Conservation (phyloP, 1,139 yeast genomes). For the Hansenula sp. region DNA sequence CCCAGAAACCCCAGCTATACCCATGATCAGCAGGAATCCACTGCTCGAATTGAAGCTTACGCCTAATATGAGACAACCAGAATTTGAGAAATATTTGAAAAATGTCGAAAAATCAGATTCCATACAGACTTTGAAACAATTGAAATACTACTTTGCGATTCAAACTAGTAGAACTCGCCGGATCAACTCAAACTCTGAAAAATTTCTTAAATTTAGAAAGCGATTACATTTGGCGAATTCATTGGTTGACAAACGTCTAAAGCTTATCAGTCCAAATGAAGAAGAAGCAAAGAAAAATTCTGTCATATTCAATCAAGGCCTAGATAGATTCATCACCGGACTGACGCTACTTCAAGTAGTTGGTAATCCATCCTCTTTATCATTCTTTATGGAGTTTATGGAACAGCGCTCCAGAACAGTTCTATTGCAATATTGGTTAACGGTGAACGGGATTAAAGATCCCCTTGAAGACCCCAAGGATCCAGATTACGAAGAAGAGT, state of each 20-base stretch:
- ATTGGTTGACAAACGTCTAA: conserved; percentile 29
- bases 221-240: conserved; percentile 30
- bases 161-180: conserved; percentile 30
- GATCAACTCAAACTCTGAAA: conserved; percentile 17
- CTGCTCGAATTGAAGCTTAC: conserved; percentile 24
- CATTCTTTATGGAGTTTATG: conserved; percentile 56
- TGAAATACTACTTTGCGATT: conserved; percentile 38
- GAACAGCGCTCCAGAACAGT: conserved; percentile 39
- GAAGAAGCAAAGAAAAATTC: conserved; percentile 7
- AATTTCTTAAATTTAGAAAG: conserved; percentile 23
- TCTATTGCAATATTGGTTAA: conserved; percentile 59
- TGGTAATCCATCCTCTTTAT: conserved; percentile 41
- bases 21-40: conserved; percentile 7
- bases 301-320: conserved; percentile 9
- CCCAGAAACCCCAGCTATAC: conserved; percentile 2
- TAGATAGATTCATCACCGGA: conserved; percentile 24
- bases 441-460: conserved; percentile 64
- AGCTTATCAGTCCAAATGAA: conserved; percentile 3
- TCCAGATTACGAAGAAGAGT: conserved; percentile 24
- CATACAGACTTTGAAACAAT: conserved; percentile 37
- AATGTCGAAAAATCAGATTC: conserved; percentile 32
- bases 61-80: conserved; percentile 30
- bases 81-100: conserved; percentile 41
- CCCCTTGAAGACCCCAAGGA: conserved; percentile 58
- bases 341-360: conserved; percentile 37